Evolutionary conservation across 441 rosid genomes (phyloP).

Genomic region (Theobroma grandiflorum): DNA sequence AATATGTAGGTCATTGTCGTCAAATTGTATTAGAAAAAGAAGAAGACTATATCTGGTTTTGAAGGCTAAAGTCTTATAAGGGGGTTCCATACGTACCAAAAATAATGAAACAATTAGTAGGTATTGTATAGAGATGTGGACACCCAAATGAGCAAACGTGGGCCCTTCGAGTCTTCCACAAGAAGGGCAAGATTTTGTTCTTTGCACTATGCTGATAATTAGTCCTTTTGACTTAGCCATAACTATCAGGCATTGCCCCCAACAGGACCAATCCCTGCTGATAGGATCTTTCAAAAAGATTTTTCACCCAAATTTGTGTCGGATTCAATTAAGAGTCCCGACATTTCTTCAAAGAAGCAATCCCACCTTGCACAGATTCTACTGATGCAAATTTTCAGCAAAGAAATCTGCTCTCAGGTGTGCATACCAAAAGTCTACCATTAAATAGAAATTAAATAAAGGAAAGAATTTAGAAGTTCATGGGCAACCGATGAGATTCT

Average conservation of each 20-base stretch:
- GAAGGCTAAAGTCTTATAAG: no score
- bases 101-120: background rate
- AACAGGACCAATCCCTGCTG: constrained; percentile 22
- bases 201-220: background rate
- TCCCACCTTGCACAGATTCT: constrained; percentile 27
- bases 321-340: constrained; percentile 21
- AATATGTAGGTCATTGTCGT: no score
- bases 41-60: no score
- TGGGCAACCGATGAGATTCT: constrained; percentile 30
- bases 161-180: constrained; percentile 21
- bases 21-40: no score
- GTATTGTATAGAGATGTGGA: background rate
- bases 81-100: no score
- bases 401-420: constrained; percentile 16
- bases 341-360: constrained; percentile 28
- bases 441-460: background rate
- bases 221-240: constrained; percentile 1
- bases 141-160: background rate
- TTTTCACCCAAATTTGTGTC: constrained; percentile 24
- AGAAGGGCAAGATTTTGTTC: background rate
- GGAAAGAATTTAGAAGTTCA: background rate
- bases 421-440: background rate
- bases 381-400: constrained; percentile 1
- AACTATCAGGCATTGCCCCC: background rate
- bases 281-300: constrained; percentile 27